A percentile compares a stretch with the other conserved stretches of the same genome.
phyloP scores from a whole-genome alignment of 129 eudicot genomes.

The Artemisia argyi region DNA sequence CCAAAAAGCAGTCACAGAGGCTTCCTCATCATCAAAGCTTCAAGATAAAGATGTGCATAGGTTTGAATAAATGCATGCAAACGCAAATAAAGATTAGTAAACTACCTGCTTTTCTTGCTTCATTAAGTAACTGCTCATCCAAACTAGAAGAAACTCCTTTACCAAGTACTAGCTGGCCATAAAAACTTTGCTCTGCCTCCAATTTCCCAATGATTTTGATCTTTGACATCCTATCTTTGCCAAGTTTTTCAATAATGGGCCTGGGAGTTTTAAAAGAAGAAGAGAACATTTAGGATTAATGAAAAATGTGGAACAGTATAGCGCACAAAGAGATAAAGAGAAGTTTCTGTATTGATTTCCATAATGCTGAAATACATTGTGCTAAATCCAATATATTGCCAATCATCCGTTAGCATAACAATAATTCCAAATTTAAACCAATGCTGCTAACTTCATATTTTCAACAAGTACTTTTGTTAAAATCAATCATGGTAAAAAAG shows the following conservation, averaged over 20 bases:
- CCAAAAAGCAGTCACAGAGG: constrained; percentile 24
- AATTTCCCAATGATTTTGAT: constrained; percentile 61
- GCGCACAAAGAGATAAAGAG: constrained; percentile 5
- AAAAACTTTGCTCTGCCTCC: constrained; percentile 80
- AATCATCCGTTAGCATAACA: neutral
- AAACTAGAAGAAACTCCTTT: constrained; percentile 71
- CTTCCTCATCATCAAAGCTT: constrained; percentile 23
- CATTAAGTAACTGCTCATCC: constrained; percentile 77
- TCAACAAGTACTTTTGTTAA: neutral
- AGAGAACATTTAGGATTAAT: neutral
- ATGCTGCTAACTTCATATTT: neutral
- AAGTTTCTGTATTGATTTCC: neutral
- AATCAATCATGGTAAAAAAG: too few relatives aligned
- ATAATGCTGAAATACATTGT: neutral
- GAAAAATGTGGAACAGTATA: neutral
- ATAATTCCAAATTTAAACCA: neutral
- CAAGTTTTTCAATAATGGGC: constrained; percentile 77
- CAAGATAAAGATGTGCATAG: constrained; percentile 13
- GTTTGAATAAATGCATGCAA: constrained; percentile 15
- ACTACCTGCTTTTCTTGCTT: constrained; percentile 91
- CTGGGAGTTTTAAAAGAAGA: constrained; percentile 31
- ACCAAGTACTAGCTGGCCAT: constrained; percentile 77
- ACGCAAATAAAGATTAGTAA: constrained; percentile 12
- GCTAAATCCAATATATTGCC: neutral
- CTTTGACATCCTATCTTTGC: constrained; percentile 61